These are phyloP conservation scores for Dictyophora rubrovolvata DNA, from an alignment of 768 basidiomycete species.

Conservation along the genomic window DNA sequence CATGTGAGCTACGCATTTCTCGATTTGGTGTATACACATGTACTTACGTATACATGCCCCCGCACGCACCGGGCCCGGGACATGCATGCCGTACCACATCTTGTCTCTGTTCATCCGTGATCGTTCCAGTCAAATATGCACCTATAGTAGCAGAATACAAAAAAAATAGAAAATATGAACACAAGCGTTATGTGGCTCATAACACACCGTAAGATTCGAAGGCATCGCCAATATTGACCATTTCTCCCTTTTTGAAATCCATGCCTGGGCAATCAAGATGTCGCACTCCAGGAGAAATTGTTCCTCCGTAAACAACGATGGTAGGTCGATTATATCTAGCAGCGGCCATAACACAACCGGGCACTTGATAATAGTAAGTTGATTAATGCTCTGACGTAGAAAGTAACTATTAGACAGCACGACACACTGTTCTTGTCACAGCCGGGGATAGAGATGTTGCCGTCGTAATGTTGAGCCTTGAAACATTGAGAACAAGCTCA, in stretches of 20 bases:
- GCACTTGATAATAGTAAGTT: constrained; percentile 32
- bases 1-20: neutral
- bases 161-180: neutral
- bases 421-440: constrained; percentile 70
- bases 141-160: constrained; percentile 31
- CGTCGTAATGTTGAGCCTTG: constrained; percentile 83
- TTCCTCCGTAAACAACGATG: constrained; percentile 77
- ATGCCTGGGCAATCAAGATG: constrained; percentile 69
- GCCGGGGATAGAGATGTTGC: constrained; percentile 76
- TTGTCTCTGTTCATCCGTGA: constrained; percentile 68
- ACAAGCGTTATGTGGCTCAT: neutral
- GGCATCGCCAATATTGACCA: constrained; percentile 75
- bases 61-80: constrained; percentile 76
- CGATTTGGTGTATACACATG: constrained; percentile 30
- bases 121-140: constrained; percentile 66
- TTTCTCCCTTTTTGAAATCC: constrained; percentile 68
- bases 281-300: constrained; percentile 69
- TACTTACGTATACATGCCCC: constrained; percentile 81
- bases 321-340: constrained; percentile 82
- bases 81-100: constrained; percentile 83
- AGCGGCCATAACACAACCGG: constrained; percentile 79
- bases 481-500: neutral
- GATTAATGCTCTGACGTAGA: neutral
- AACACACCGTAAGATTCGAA: constrained; percentile 70
- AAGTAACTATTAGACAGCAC: neutral